Conservation (phyloP, 106 monocot species). For the Narthecium ossifragum region DNA sequence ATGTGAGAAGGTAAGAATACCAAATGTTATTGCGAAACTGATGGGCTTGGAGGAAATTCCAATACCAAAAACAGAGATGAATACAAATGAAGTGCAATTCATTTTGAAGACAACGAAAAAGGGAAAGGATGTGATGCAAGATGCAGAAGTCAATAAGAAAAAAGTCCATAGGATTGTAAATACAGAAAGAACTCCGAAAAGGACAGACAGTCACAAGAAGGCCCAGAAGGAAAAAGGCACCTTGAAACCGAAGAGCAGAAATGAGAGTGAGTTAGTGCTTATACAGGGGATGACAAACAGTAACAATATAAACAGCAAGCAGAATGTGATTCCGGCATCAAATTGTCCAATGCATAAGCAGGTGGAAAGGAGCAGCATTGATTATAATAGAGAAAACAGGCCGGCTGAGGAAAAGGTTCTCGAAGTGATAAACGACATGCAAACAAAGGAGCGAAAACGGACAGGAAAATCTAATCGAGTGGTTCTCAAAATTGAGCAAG, state of each 20-base stretch:
- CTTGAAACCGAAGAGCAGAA: not conserved
- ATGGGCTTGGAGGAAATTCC: slow-evolving; percentile 91
- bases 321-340: slow-evolving; percentile 1
- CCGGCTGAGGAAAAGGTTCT: slow-evolving; percentile 11
- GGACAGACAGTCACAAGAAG: slow-evolving; percentile 4
- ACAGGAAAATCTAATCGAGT: slow-evolving; percentile 5
- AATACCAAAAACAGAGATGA: not conserved
- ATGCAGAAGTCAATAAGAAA: not conserved
- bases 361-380: slow-evolving; percentile 1
- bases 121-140: not conserved
- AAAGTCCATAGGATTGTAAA: not conserved
- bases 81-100: slow-evolving; percentile 13
- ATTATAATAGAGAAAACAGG: slow-evolving; percentile 7
- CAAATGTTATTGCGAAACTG: slow-evolving; percentile 73
- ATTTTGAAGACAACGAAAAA: not conserved
- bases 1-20: slow-evolving; percentile 48
- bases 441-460: not conserved
- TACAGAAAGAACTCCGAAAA: not conserved
- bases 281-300: slow-evolving; percentile 12
- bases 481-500: not conserved
- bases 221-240: slow-evolving; percentile 3
- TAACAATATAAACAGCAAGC: not conserved
- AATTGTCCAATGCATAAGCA: slow-evolving; percentile 6
- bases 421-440: not conserved
- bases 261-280: not conserved